Conservation (phyloP, 192 early-diverging fungal genomes). For the Podila horticola region DNA sequence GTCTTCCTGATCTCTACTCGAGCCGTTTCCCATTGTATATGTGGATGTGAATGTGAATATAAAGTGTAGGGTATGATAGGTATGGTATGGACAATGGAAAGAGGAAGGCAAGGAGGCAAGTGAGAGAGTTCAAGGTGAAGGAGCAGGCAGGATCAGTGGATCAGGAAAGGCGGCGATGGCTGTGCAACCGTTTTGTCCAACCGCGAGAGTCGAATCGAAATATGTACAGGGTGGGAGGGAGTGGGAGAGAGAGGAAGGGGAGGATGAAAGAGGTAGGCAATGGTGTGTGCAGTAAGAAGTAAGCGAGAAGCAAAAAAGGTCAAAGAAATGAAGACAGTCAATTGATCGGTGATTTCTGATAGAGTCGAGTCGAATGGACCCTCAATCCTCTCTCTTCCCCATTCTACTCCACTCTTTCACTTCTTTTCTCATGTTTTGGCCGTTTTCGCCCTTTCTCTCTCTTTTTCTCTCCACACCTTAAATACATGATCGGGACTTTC, state of each 20-base stretch:
- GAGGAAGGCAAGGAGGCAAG: neutral
- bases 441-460: too few species aligned
- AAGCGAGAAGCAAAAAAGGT: neutral
- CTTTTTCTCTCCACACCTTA: too few species aligned
- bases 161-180: too few species aligned
- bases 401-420: neutral
- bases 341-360: too few species aligned
- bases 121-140: neutral
- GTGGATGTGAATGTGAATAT: neutral
- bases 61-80: conserved; percentile 5
- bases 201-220: too few species aligned
- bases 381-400: neutral
- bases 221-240: neutral
- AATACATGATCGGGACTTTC: too few species aligned
- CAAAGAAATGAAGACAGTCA: too few species aligned
- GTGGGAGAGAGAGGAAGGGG: conserved; percentile 8
- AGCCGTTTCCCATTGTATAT: conserved; percentile 35
- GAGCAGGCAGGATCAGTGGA: too few species aligned
- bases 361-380: neutral
- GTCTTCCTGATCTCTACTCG: conserved; percentile 46
- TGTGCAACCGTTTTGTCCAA: too few species aligned
- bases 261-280: neutral
- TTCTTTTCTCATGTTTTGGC: too few species aligned
- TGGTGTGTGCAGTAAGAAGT: conserved; percentile 8
- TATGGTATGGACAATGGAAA: neutral